phyloP scores from a whole-genome alignment of 2,329 filamentous ascomycete genomes.

The Epichloe bromicola region DNA sequence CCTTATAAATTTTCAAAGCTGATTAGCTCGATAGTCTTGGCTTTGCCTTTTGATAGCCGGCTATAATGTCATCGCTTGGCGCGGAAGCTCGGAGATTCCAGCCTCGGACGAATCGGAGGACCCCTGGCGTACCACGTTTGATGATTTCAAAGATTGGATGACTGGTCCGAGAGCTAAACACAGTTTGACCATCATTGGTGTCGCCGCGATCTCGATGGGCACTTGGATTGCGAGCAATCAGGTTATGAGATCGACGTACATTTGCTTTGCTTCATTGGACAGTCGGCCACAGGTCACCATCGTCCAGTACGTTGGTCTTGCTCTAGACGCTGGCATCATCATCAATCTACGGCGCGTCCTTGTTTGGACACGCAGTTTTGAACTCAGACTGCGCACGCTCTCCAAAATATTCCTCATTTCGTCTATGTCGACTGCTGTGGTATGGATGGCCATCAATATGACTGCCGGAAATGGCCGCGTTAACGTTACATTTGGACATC shows the following conservation, averaged over 20 bases:
- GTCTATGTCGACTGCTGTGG: slow-evolving; percentile 23
- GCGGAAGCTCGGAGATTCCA: slow-evolving; percentile 17
- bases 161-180: slow-evolving; percentile 25
- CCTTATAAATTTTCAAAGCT: neutral
- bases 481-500: slow-evolving; percentile 24
- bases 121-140: slow-evolving; percentile 32
- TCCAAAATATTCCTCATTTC: slow-evolving; percentile 29
- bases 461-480: slow-evolving; percentile 12
- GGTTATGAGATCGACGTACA: slow-evolving; percentile 33
- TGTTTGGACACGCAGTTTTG: slow-evolving; percentile 36
- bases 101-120: slow-evolving; percentile 28
- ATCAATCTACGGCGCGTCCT: slow-evolving; percentile 39
- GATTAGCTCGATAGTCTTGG: slow-evolving; percentile 25
- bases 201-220: slow-evolving; percentile 28
- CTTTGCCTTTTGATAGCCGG: slow-evolving; percentile 30
- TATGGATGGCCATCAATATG: slow-evolving; percentile 23
- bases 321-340: slow-evolving; percentile 33
- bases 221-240: slow-evolving; percentile 27
- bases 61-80: slow-evolving; percentile 30
- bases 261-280: slow-evolving; percentile 34
- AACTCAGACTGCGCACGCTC: slow-evolving; percentile 31
- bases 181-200: slow-evolving; percentile 23
- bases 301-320: slow-evolving; percentile 31
- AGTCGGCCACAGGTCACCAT: slow-evolving; percentile 21
- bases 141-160: slow-evolving; percentile 36